A percentile compares a stretch with the other conserved stretches of the same genome.
Conservation (phyloP, 176 grass and related monocot species). For the Lolium rigidum region DNA sequence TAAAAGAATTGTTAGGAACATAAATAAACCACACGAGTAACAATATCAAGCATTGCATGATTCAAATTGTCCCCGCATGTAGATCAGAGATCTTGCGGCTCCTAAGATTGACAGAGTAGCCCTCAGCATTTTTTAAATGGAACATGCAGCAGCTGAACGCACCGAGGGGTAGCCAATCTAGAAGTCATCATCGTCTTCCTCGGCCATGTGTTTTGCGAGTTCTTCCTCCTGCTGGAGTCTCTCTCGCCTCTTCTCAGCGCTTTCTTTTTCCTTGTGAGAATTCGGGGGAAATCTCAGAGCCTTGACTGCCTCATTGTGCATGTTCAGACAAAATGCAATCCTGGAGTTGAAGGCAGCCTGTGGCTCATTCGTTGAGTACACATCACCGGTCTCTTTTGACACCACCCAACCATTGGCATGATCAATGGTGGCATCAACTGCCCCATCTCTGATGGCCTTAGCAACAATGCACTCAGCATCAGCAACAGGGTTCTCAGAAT, state of each 20-base stretch:
- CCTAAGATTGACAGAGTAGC: neutral
- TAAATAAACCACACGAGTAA: constrained; percentile 34
- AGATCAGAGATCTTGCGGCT: neutral
- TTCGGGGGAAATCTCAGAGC: constrained; percentile 81
- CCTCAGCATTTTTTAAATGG: constrained; percentile 6
- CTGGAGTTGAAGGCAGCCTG: constrained; percentile 76
- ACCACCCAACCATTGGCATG: constrained; percentile 81
- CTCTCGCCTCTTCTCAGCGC: constrained; percentile 80
- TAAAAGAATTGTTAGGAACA: constrained; percentile 25
- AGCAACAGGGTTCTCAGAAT: constrained; percentile 64
- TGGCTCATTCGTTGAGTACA: constrained; percentile 91
- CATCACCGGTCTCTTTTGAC: constrained; percentile 79
- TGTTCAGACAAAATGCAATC: constrained; percentile 91
- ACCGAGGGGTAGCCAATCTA: constrained; percentile 40
- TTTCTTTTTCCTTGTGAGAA: constrained; percentile 88
- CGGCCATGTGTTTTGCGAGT: constrained; percentile 79
- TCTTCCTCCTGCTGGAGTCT: constrained; percentile 91
- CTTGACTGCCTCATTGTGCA: constrained; percentile 84
- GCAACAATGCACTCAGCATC: constrained; percentile 87
- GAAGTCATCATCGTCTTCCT: constrained; percentile 91
- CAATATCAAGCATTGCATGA: neutral
- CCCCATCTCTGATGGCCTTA: constrained; percentile 83
- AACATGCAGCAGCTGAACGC: constrained; percentile 36
- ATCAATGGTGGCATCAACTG: constrained; percentile 85
- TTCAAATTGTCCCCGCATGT: neutral